Conservation (phyloP, 768 basidiomycete genomes). For the Postia placenta region DNA sequence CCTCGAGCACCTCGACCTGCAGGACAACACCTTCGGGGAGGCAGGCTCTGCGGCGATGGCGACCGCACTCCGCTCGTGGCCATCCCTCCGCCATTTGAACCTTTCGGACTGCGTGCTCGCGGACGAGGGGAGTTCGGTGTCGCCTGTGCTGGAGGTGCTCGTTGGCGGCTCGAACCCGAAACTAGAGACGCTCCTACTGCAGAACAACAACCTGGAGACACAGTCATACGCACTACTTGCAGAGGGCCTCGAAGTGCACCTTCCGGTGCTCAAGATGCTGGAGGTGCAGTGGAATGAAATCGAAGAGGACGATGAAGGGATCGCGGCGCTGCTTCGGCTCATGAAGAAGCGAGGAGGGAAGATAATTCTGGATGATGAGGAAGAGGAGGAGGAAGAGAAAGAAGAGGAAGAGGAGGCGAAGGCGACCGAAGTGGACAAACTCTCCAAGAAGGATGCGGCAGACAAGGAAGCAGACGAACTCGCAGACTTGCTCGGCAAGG, state of each 20-base stretch:
- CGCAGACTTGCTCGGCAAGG: constrained; percentile 62
- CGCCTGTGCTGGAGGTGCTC: constrained; percentile 55
- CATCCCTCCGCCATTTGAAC: constrained; percentile 70
- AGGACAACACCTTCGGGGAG: constrained; percentile 83
- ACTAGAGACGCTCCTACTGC: constrained; percentile 72
- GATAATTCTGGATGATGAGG: constrained; percentile 67
- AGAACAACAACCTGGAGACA: constrained; percentile 87
- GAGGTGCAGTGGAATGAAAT: constrained; percentile 91
- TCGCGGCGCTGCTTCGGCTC: constrained; percentile 46
- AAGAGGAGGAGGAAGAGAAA: constrained; percentile 71
- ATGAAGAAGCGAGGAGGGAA: constrained; percentile 65
- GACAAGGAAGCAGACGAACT: constrained; percentile 47
- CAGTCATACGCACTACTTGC: constrained; percentile 64
- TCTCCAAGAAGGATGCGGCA: constrained; percentile 19
- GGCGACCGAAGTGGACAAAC: constrained; percentile 36
- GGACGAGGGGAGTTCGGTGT: constrained; percentile 74
- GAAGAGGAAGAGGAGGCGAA: constrained; percentile 47
- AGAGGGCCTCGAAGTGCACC: constrained; percentile 51
- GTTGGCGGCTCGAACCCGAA: constrained; percentile 65
- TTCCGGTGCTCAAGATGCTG: constrained; percentile 55
- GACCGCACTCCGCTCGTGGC: constrained; percentile 62
- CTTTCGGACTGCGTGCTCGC: constrained; percentile 90
- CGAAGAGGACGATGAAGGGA: constrained; percentile 66
- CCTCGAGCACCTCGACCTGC: constrained; percentile 79
- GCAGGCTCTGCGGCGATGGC: constrained; percentile 53